These are phyloP conservation scores for Aureobasidium sp. DNA, from an alignment of 2,329 filamentous ascomycete species.

Conservation along the genomic window DNA sequence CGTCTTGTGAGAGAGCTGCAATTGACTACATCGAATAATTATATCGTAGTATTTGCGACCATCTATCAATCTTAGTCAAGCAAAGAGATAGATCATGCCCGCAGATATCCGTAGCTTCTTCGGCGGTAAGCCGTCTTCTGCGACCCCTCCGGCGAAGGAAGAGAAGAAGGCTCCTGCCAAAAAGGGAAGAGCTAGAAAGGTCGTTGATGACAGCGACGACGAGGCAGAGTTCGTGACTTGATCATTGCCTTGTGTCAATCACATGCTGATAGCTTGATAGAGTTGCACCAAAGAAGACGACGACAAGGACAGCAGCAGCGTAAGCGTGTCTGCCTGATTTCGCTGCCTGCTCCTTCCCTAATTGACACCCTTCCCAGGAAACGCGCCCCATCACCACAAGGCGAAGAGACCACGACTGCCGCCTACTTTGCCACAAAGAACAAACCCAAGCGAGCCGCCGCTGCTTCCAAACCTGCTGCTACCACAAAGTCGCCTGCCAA, in stretches of 20 bases:
- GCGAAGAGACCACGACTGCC: constrained; percentile 51
- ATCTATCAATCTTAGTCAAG: neutral
- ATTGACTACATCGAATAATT: neutral
- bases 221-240: constrained; percentile 37
- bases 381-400: constrained; percentile 39
- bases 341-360: constrained; percentile 23
- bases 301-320: constrained; percentile 26
- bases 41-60: neutral
- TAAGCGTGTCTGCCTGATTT: constrained; percentile 5
- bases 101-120: constrained; percentile 88
- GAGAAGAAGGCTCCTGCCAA: constrained; percentile 31
- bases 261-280: constrained; percentile 23
- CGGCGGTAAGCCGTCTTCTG: constrained; percentile 57
- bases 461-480: constrained; percentile 13
- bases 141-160: constrained; percentile 40
- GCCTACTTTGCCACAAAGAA: constrained; percentile 52
- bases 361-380: constrained; percentile 30
- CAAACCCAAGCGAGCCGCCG: constrained; percentile 44
- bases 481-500: constrained; percentile 4
- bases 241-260: neutral
- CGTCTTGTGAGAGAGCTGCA: neutral
- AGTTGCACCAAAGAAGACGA: constrained; percentile 46
- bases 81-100: constrained; percentile 49
- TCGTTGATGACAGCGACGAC: constrained; percentile 76
- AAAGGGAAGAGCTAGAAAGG: constrained; percentile 50